These are phyloP conservation scores for Venturia carpophila DNA, from an alignment of 2,329 filamentous ascomycete genomes.

Conservation along the genomic window DNA sequence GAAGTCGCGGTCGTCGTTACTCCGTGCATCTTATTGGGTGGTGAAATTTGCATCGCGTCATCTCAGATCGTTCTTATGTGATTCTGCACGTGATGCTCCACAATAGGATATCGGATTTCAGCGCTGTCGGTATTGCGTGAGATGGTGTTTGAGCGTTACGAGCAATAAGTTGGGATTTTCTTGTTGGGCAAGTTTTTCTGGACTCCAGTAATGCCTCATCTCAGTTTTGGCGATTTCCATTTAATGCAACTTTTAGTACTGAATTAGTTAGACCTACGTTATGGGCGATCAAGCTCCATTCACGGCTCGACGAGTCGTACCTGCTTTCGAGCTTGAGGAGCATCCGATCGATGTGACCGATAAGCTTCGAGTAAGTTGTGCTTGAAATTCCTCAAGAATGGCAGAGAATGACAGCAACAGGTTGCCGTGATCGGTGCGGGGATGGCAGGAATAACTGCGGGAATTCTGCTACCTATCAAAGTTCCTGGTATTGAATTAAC, in stretches of 20 bases:
- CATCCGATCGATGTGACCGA: slow-evolving; percentile 28
- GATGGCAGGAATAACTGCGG: slow-evolving; percentile 55
- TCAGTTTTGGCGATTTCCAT: neutral
- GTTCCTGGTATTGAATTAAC: slow-evolving; percentile 58
- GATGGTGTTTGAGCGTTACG: slow-evolving; percentile 22
- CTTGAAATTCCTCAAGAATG: too few species aligned
- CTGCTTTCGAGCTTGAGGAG: slow-evolving; percentile 25
- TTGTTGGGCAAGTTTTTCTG: neutral
- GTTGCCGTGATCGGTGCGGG: slow-evolving; percentile 60
- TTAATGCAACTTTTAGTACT: neutral
- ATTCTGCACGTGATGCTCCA: slow-evolving; percentile 3
- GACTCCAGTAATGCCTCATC: too few species aligned
- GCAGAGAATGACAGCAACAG: slow-evolving; percentile 27
- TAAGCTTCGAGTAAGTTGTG: slow-evolving; percentile 20
- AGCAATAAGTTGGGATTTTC: slow-evolving; percentile 20
- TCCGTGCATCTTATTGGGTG: neutral
- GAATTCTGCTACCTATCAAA: slow-evolving; percentile 58
- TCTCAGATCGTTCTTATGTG: neutral
- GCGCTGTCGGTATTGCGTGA: slow-evolving; percentile 24
- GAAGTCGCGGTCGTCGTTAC: neutral
- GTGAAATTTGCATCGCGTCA: slow-evolving; percentile 1
- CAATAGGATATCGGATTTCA: neutral
- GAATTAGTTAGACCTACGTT: neutral
- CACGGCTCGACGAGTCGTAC: neutral
- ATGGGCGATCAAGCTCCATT: neutral